phyloP scores from a whole-genome alignment of 148 eudicot species.

The Nepenthes mirabilis region DNA sequence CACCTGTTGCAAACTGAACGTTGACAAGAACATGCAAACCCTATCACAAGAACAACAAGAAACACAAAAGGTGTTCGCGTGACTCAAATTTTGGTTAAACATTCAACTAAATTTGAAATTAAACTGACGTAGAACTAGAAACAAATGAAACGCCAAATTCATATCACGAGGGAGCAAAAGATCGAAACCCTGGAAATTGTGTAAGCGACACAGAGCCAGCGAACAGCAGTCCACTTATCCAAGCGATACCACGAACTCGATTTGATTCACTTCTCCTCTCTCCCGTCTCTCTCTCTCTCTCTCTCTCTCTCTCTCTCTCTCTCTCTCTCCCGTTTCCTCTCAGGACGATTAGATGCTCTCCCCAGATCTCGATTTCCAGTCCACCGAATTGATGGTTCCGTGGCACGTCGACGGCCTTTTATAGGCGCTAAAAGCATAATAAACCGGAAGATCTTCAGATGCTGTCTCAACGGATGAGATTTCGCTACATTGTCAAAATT shows the following conservation, averaged over 20 bases:
- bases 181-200: no score
- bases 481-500: background rate
- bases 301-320: no score
- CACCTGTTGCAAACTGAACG: background rate
- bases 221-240: no score
- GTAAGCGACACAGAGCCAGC: no score
- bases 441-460: slow-evolving; percentile 3
- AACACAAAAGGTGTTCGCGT: background rate
- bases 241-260: no score
- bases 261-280: no score
- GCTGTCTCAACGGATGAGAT: slow-evolving; percentile 1
- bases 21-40: background rate
- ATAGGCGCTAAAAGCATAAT: background rate
- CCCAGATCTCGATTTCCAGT: no score
- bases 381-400: background rate
- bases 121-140: background rate
- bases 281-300: no score
- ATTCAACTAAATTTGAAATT: no score
- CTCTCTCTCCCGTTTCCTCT: no score
- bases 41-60: background rate
- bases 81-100: background rate
- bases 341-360: no score
- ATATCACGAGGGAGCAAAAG: background rate
- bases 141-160: background rate
- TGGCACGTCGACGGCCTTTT: background rate